Percentiles rank a stretch among this genome's conserved stretches.
Evolutionary conservation across 805 yeast genomes (phyloP).

Genomic region (Lachancea meyersii): DNA sequence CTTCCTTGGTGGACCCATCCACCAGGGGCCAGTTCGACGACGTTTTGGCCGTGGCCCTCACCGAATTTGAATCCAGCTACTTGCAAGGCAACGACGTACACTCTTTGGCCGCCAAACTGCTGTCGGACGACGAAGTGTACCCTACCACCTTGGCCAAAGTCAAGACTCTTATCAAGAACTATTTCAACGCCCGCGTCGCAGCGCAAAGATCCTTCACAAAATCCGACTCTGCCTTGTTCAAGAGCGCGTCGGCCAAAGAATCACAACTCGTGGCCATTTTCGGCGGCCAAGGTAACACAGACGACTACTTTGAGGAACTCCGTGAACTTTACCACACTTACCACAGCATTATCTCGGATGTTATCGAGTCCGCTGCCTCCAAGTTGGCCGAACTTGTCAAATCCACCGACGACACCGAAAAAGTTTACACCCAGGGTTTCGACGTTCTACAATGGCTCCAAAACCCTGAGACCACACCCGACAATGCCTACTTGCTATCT

Average conservation of each 20-base stretch:
- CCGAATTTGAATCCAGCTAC: constrained; percentile 81
- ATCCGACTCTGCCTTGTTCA: constrained; percentile 55
- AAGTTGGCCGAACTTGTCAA: constrained; percentile 63
- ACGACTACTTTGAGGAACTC: constrained; percentile 94
- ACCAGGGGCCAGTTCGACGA: constrained; percentile 51
- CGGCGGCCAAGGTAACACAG: constrained; percentile 99
- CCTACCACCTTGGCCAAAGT: constrained; percentile 69
- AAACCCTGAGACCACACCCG: constrained; percentile 81
- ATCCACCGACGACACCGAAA: constrained; percentile 69
- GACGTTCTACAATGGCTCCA: constrained; percentile 84
- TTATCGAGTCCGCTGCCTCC: constrained; percentile 62
- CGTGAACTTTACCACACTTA: constrained; percentile 77
- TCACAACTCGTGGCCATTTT: constrained; percentile 77
- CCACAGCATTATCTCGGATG: constrained; percentile 64
- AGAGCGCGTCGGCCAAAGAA: constrained; percentile 48
- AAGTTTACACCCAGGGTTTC: constrained; percentile 89
- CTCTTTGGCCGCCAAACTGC: constrained; percentile 69
- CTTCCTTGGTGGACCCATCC: constrained; percentile 40
- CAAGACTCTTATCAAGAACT: constrained; percentile 69
- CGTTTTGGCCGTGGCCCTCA: constrained; percentile 61
- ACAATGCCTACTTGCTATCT: constrained; percentile 75
- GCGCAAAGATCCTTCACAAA: constrained; percentile 44
- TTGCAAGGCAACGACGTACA: constrained; percentile 78
- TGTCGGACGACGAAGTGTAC: constrained; percentile 45
- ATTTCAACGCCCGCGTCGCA: constrained; percentile 55